Evolutionary conservation across 371 early-diverging fungal species (phyloP), one percentile per base, ranked within the genome.

Genomic region (Blakeslea trispora): DNA sequence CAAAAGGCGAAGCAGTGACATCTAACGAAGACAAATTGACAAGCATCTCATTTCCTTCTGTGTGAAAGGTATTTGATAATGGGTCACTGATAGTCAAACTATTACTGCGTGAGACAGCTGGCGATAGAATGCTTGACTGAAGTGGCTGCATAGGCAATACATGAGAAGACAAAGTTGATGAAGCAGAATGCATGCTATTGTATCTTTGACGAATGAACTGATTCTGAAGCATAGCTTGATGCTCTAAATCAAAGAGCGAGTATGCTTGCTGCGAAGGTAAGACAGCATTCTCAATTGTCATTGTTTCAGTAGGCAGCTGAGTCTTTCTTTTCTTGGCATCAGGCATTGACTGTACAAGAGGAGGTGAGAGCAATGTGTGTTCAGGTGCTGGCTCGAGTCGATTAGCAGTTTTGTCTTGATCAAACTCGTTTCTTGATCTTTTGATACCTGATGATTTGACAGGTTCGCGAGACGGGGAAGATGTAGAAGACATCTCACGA

Each of bases 1-100:
- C 55, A 55, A 61, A 55, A 7, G 51, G 52, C 13, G 52, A 45
- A 15, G 50, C 19, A 21, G 32, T 21, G 18, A 47, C 53, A 46
- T 45, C 46, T 22, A 52, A 52, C 21, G 51, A 24, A 52, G 18
- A 34, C 34, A 23, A 53, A 21, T 32, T 47, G 15, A 55, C 22
- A 5, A 22, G 14, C 3, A 37, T 46, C 15, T 37, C 44, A 14
- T 19, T 46, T 9, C 14, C 14, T 37, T 37, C 37, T 13, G 9
- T 37, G 3, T 37, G 9, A 11, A 37, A 37, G 2, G 37, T 11
- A 9, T 2, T 13, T 37, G 37, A 37, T 37, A 37, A 37, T 6
- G 37, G 37, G 11, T 37, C 37, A 37, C 11, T 37, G 14, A 37
- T 37, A 2, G 37, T 37, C 9, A 37, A 11, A 11, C 37, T 37